Base-by-base conservation (phyloP, 495 filamentous ascomycete species). In the Chaetomium tenue region DNA sequence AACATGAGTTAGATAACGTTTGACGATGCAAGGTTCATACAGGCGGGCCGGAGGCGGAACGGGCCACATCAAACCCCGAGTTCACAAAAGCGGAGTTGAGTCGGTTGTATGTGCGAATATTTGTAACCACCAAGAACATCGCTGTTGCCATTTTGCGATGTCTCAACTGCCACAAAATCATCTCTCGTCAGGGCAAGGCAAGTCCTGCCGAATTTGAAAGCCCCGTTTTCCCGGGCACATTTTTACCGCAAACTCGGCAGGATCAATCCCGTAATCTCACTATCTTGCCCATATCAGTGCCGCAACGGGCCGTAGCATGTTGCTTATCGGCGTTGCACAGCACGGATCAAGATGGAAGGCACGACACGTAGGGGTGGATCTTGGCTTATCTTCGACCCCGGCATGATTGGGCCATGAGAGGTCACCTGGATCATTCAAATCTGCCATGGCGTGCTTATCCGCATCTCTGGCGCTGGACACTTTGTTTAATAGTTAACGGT, bases 381-480 rank as follows among this genome's bases (percentile, higher is more conserved):
- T 54, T 26, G 48, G 22, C 53, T 56, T 56, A 56, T 56, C 53
- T 56, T 37, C 25, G n/a, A 22, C n/a, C 18, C 6, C 26, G 6
- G 30, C 33, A n/a, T 58, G 55, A 58, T 58, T 58, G 55, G 55
- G 39, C 55, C 20, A 44, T 44, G 20, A 11, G 23, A 13, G 48
- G 48, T 52, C 48, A 52, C 48, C 48, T 52, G 48, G 48, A 15
- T 47, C 22, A 11, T 23, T 15, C 15, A 52, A 52, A 52, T 11
- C 48, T 52, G 8, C 46, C 18, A 54, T 30, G 25, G 52, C 52
- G 52, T 56, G 53, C 33, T 56, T 12, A 40, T 18, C 51, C 40
- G 48, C 48, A 33, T 7, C 13, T 56, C n/a, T 40, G 18, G 15
- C 53, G 28, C 9, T 37, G 20, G 5, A 3, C 18, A 8, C 3